Conservation (phyloP, 192 early-diverging fungal genomes). For the Linnemannia hyalina region DNA sequence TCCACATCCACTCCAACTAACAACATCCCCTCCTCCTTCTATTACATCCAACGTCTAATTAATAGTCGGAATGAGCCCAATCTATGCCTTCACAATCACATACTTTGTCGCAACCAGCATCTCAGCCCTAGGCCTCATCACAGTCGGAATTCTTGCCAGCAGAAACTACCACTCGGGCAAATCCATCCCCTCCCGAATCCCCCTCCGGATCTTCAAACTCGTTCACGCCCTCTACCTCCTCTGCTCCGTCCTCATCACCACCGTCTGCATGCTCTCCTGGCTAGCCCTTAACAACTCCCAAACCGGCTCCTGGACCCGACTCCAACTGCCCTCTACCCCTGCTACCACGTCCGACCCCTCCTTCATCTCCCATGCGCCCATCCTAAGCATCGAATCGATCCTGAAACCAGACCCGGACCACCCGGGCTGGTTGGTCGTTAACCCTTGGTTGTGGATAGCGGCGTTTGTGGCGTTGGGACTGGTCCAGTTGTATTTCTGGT, state of each 20-base stretch:
- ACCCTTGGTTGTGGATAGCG: slow-evolving; percentile 26
- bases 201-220: slow-evolving; percentile 8
- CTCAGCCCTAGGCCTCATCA: slow-evolving; percentile 14
- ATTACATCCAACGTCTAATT: neutral
- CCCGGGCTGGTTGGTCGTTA: slow-evolving; percentile 18
- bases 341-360: neutral
- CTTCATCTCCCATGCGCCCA: neutral
- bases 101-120: neutral
- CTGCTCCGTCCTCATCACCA: neutral
- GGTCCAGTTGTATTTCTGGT: slow-evolving; percentile 26
- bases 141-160: neutral
- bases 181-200: neutral
- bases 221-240: slow-evolving; percentile 16
- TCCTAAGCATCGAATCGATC: slow-evolving; percentile 23
- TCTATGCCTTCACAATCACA: slow-evolving; percentile 16
- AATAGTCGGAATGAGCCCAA: neutral
- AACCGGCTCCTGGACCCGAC: slow-evolving; percentile 22
- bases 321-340: neutral
- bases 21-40: neutral
- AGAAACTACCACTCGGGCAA: neutral
- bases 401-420: slow-evolving; percentile 2
- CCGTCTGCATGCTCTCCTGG: slow-evolving; percentile 25
- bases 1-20: neutral
- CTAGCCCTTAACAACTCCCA: slow-evolving; percentile 30
- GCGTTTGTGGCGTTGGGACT: slow-evolving; percentile 3